These are phyloP conservation scores for Lichtheimia hyalospora DNA, from an alignment of 371 early-diverging fungal species.

Conservation along the genomic window DNA sequence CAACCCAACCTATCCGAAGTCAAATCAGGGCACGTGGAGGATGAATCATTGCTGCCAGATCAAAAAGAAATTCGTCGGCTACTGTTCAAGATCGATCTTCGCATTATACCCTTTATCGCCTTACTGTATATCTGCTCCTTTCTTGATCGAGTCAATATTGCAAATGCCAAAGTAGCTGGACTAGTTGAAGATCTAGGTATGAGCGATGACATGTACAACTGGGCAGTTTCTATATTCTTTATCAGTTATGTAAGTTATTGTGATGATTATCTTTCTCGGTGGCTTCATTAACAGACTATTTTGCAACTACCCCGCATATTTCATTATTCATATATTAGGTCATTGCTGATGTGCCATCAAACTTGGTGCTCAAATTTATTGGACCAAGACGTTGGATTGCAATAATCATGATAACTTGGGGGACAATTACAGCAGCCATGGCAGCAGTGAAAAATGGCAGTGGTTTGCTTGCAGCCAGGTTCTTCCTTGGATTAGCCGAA, in stretches of 20 bases:
- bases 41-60: neutral
- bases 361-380: slow-evolving; percentile 63
- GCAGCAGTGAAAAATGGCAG: slow-evolving; percentile 35
- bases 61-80: neutral
- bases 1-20: neutral
- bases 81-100: slow-evolving; percentile 3
- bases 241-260: slow-evolving; percentile 51
- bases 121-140: slow-evolving; percentile 49
- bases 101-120: slow-evolving; percentile 29
- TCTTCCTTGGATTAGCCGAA: slow-evolving; percentile 69
- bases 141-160: slow-evolving; percentile 56
- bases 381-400: slow-evolving; percentile 55
- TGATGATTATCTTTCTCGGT: neutral
- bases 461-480: slow-evolving; percentile 57
- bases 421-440: slow-evolving; percentile 6
- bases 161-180: slow-evolving; percentile 58
- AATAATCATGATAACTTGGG: slow-evolving; percentile 5
- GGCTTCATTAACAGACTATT: no score
- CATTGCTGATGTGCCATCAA: slow-evolving; percentile 54
- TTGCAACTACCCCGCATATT: neutral
- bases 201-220: slow-evolving; percentile 45
- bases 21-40: neutral
- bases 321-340: slow-evolving; percentile 5
- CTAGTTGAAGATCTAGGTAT: slow-evolving; percentile 39
- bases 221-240: slow-evolving; percentile 64